These are phyloP conservation scores for Babesia divergens DNA, from an alignment of 169 alveolate species.

Conservation along the genomic window DNA sequence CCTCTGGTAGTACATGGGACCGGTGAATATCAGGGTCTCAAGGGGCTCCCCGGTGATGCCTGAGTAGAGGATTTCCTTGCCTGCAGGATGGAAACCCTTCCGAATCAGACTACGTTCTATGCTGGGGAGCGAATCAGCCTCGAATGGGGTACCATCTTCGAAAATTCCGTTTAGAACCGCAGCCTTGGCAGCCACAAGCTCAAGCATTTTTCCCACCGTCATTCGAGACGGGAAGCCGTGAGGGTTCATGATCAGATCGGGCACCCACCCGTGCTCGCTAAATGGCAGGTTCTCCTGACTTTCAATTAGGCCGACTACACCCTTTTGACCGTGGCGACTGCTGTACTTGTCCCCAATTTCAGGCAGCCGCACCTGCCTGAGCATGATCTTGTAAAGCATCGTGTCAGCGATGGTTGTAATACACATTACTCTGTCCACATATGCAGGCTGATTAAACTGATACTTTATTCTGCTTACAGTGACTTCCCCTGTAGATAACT, in stretches of 20 bases:
- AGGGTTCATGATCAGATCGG: conserved; percentile 99
- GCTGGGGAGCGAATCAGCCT: conserved; percentile 91
- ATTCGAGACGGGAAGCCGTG: conserved; percentile 99
- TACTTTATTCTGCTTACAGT: conserved; percentile 67
- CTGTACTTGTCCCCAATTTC: conserved; percentile 98
- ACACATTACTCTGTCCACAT: conserved; percentile 92
- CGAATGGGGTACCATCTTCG: conserved; percentile 98
- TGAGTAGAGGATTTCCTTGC: conserved; percentile 92
- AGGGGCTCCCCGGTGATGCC: conserved; percentile 99
- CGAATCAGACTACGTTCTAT: conserved; percentile 80
- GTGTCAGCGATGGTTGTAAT: conserved; percentile 90
- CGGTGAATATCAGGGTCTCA: conserved; percentile 92
- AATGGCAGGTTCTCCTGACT: conserved; percentile 98
- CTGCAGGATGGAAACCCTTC: conserved; percentile 91
- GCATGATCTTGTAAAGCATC: conserved; percentile 88
- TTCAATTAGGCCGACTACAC: conserved; percentile 98
- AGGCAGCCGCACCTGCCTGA: conserved; percentile 93
- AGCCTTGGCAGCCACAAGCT: conserved; percentile 93
- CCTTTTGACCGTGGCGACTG: conserved; percentile 99
- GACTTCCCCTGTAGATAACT: conserved; percentile 60
- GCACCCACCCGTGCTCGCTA: conserved; percentile 99
- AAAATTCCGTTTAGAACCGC: conserved; percentile 93
- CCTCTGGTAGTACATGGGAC: conserved; percentile 99
- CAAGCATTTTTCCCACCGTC: conserved; percentile 99
- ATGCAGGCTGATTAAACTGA: conserved; percentile 72